Percentiles rank a stretch among this genome's conserved stretches.
These are phyloP conservation scores for Leishmania tropica DNA, from an alignment of 208 protist species.

Conservation along the genomic window DNA sequence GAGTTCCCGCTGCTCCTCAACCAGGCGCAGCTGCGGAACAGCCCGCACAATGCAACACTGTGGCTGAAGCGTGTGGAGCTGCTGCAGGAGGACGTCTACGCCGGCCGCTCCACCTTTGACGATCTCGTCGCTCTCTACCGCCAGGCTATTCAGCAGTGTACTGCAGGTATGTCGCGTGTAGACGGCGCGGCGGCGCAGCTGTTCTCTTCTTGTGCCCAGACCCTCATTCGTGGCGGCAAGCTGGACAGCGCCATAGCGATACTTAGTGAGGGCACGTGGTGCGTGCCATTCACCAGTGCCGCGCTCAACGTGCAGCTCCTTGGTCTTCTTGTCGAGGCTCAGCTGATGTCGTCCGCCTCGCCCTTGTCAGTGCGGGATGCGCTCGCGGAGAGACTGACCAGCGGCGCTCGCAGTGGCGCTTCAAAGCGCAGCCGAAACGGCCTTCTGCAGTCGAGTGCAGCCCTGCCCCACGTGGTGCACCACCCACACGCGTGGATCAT, in stretches of 20 bases:
- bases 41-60: constrained; percentile 42
- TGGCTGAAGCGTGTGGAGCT: constrained; percentile 87
- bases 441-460: constrained; percentile 27
- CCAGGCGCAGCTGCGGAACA: constrained; percentile 62
- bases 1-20: constrained; percentile 68
- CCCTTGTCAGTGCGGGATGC: constrained; percentile 5
- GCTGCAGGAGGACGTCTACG: constrained; percentile 48
- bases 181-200: constrained; percentile 66
- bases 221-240: constrained; percentile 40
- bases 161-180: constrained; percentile 43
- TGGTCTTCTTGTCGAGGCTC: constrained; percentile 63
- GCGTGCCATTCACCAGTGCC: constrained; percentile 50
- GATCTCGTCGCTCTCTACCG: constrained; percentile 57
- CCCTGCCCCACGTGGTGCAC: constrained; percentile 16
- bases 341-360: constrained; percentile 29
- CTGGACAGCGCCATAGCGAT: constrained; percentile 42
- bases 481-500: constrained; percentile 32
- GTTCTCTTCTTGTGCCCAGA: constrained; percentile 47
- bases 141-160: constrained; percentile 75
- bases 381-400: constrained; percentile 27
- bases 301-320: constrained; percentile 67
- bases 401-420: not conserved
- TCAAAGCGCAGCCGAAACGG: constrained; percentile 27
- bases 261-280: constrained; percentile 65
- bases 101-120: constrained; percentile 23